phyloP scores from a whole-genome alignment of 345 rosid species.

The Trapa incisa region DNA sequence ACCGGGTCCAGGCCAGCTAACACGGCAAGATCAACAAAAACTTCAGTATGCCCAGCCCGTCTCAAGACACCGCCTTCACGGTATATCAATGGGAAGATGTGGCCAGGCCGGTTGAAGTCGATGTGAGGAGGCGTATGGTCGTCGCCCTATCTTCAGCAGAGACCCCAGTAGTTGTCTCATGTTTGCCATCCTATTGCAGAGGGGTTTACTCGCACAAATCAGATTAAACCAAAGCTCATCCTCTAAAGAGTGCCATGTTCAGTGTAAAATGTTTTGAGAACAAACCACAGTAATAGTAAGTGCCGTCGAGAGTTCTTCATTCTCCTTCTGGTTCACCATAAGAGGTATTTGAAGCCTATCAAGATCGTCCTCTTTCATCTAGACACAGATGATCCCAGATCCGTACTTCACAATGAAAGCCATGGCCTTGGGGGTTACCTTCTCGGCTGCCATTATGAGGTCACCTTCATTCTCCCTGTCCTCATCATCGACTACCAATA shows the following conservation, averaged over 20 bases:
- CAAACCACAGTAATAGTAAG: slow-evolving; percentile 50
- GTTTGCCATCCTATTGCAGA: slow-evolving; percentile 58
- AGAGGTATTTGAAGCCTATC: slow-evolving; percentile 74
- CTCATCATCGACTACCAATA: slow-evolving; percentile 86
- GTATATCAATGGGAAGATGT: slow-evolving; percentile 71
- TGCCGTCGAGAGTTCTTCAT: slow-evolving; percentile 78
- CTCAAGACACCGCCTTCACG: slow-evolving; percentile 80
- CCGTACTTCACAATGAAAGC: slow-evolving; percentile 90
- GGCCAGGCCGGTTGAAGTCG: slow-evolving; percentile 84
- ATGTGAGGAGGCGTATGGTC: slow-evolving; percentile 63
- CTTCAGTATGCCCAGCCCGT: slow-evolving; percentile 95
- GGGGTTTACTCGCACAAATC: background rate
- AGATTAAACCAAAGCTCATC: background rate
- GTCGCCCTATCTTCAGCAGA: slow-evolving; percentile 81
- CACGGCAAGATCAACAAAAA: slow-evolving; percentile 73
- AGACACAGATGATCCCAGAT: slow-evolving; percentile 83
- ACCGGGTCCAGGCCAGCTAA: slow-evolving; percentile 76
- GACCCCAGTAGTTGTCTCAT: slow-evolving; percentile 87
- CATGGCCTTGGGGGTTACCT: slow-evolving; percentile 86
- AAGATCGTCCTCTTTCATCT: slow-evolving; percentile 69
- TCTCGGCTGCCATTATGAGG: slow-evolving; percentile 75
- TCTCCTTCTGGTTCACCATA: slow-evolving; percentile 70
- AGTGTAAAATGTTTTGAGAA: no score
- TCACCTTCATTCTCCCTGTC: slow-evolving; percentile 95
- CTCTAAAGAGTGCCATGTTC: no score